A percentile compares a stretch with the other conserved stretches of the same genome.
These are phyloP conservation scores for Dryadomyces quercus-mongolicae DNA, from an alignment of 2,329 filamentous ascomycete species.

Conservation along the genomic window DNA sequence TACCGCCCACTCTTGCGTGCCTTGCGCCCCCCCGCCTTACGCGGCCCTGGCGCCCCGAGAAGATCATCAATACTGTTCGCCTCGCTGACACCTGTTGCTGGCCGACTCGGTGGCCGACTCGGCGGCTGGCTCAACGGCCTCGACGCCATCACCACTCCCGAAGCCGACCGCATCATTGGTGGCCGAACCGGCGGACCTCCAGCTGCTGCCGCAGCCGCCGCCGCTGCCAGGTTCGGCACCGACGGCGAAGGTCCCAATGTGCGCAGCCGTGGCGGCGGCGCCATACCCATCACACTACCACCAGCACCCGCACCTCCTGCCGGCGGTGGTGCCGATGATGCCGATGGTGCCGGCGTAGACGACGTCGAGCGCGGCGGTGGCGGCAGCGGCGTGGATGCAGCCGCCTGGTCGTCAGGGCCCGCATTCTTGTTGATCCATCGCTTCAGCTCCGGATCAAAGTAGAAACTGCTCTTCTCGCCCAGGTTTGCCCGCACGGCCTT, in stretches of 20 bases:
- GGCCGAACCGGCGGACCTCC: slow-evolving; percentile 2
- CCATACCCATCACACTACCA: neutral
- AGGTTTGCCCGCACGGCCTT: slow-evolving; percentile 85
- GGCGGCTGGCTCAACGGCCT: slow-evolving; percentile 17
- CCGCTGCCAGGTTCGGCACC: slow-evolving; percentile 9
- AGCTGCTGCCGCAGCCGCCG: slow-evolving; percentile 25
- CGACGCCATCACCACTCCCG: slow-evolving; percentile 27
- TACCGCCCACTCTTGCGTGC: slow-evolving; percentile 77
- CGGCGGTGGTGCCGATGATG: slow-evolving; percentile 14
- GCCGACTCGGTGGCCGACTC: slow-evolving; percentile 49
- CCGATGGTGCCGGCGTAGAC: slow-evolving; percentile 35
- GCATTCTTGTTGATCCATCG: slow-evolving; percentile 98
- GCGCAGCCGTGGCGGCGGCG: slow-evolving; percentile 18
- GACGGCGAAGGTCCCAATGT: slow-evolving; percentile 10
- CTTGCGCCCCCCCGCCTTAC: slow-evolving; percentile 47
- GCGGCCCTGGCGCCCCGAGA: slow-evolving; percentile 59
- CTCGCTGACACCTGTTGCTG: slow-evolving; percentile 73
- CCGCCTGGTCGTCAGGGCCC: slow-evolving; percentile 47
- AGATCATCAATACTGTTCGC: slow-evolving; percentile 94
- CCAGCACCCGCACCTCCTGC: too few species aligned
- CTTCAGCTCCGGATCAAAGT: slow-evolving; percentile 91
- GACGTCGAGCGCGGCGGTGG: slow-evolving; percentile 62
- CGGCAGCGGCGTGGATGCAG: slow-evolving; percentile 65
- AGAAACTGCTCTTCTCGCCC: slow-evolving; percentile 84
- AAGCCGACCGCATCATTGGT: slow-evolving; percentile 27